Conservation (phyloP, 495 filamentous ascomycete species). For the Pyrenula massariospora region DNA sequence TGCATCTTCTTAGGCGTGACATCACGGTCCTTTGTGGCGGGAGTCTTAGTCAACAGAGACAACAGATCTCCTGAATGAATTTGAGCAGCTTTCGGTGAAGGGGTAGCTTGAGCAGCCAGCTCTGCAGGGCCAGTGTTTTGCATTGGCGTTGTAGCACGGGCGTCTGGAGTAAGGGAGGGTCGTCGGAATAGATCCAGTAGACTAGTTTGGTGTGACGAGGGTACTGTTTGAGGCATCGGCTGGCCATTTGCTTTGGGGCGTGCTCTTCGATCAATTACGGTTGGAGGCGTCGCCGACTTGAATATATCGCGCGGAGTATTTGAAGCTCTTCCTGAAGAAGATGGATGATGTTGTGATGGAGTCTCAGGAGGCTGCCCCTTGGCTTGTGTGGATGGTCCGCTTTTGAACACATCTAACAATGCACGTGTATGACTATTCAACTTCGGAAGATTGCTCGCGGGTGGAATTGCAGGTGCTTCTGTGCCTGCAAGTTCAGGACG, state of each 20-base stretch:
- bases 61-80: constrained; percentile 26
- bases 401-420: constrained; percentile 55
- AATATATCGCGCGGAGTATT: constrained; percentile 9
- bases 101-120: constrained; percentile 22
- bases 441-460: constrained; percentile 44
- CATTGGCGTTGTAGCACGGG: constrained; percentile 21
- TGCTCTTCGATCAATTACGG: neutral
- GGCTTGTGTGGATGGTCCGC: constrained; percentile 1
- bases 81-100: constrained; percentile 17
- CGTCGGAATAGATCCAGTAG: neutral
- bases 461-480: constrained; percentile 35
- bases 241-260: neutral
- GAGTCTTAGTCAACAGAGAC: constrained; percentile 11
- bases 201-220: neutral
- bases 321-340: constrained; percentile 18
- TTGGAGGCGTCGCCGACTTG: constrained; percentile 17
- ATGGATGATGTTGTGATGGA: constrained; percentile 18
- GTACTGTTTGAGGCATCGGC: neutral
- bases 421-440: constrained; percentile 52
- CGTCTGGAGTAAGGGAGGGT: neutral
- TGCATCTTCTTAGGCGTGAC: constrained; percentile 5
- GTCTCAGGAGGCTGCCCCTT: constrained; percentile 7
- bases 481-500: constrained; percentile 26
- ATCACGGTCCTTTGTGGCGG: constrained; percentile 8
- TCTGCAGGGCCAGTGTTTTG: constrained; percentile 23